Evolutionary conservation across 208 protist species (phyloP).

Genomic region (Zelonia costaricensis): DNA sequence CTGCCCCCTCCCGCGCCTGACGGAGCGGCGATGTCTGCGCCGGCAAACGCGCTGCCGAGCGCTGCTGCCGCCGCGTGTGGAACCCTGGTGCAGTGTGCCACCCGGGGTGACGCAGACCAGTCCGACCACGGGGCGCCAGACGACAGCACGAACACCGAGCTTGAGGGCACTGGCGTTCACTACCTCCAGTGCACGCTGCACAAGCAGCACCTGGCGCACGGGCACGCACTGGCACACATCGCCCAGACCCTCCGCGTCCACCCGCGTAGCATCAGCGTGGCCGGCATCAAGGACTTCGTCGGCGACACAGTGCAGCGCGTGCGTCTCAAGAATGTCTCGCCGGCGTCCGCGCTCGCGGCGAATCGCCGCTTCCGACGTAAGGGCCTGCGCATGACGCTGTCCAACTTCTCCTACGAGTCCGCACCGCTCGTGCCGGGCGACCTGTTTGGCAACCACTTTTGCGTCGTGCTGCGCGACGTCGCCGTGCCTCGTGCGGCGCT

Average conservation of each 20-base stretch:
- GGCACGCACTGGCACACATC: constrained; percentile 59
- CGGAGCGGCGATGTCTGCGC: no score
- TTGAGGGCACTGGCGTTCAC: no score
- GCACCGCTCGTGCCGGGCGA: constrained; percentile 64
- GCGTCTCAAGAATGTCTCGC: constrained; percentile 67
- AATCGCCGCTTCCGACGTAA: constrained; percentile 54
- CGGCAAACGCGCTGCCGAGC: no score
- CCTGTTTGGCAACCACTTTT: constrained; percentile 84
- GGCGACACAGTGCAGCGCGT: constrained; percentile 87
- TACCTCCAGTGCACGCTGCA: constrained; percentile 81
- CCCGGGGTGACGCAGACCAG: background rate
- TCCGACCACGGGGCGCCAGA: background rate
- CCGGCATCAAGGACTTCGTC: constrained; percentile 89
- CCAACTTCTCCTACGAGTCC: constrained; percentile 81
- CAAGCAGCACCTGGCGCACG: constrained; percentile 83
- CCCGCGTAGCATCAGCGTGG: constrained; percentile 71
- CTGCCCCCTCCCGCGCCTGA: no score
- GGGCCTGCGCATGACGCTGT: constrained; percentile 51
- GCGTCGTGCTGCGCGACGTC: constrained; percentile 80
- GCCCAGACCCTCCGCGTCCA: constrained; percentile 77
- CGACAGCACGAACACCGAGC: background rate
- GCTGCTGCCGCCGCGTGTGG: no score
- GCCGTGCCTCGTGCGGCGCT: constrained; percentile 39
- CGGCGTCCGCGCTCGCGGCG: constrained; percentile 53
- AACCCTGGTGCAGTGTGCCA: background rate